Percentiles rank a stretch among this genome's conserved stretches.
Conservation (phyloP, 495 filamentous ascomycete species). For the Pyrenula massariospora region DNA sequence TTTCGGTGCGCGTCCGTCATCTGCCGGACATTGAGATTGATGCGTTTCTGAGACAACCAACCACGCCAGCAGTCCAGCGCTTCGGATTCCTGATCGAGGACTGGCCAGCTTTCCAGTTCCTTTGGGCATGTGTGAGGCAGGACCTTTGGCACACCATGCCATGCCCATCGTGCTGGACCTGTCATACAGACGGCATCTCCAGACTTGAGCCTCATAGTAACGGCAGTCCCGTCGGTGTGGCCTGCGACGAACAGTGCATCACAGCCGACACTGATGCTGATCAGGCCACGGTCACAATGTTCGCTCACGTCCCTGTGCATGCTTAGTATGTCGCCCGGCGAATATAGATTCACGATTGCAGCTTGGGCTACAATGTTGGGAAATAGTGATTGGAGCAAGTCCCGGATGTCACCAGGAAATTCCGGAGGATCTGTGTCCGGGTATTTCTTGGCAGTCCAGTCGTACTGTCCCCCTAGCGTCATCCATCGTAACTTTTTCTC, state of each 20-base stretch:
- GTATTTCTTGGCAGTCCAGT: constrained; percentile 81
- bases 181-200: constrained; percentile 80
- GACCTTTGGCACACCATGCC: constrained; percentile 87
- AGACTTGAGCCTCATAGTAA: constrained; percentile 58
- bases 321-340: constrained; percentile 74
- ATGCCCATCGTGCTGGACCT: constrained; percentile 67
- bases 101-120: constrained; percentile 69
- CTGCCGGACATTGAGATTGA: constrained; percentile 87
- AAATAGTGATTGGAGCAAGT: constrained; percentile 52
- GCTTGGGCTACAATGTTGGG: constrained; percentile 66
- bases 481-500: constrained; percentile 80
- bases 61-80: constrained; percentile 56
- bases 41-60: constrained; percentile 76
- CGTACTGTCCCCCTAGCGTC: constrained; percentile 86
- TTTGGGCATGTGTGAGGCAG: constrained; percentile 63
- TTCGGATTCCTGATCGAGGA: constrained; percentile 11
- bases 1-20: constrained; percentile 65
- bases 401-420: constrained; percentile 64
- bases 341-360: constrained; percentile 86
- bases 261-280: constrained; percentile 80
- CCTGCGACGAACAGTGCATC: constrained; percentile 62
- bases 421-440: constrained; percentile 50
- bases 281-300: constrained; percentile 56
- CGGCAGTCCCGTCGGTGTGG: constrained; percentile 30
- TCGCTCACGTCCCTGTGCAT: constrained; percentile 88